Evolutionary conservation across 768 basidiomycete genomes (phyloP).

Genomic region (Epithele typhae): DNA sequence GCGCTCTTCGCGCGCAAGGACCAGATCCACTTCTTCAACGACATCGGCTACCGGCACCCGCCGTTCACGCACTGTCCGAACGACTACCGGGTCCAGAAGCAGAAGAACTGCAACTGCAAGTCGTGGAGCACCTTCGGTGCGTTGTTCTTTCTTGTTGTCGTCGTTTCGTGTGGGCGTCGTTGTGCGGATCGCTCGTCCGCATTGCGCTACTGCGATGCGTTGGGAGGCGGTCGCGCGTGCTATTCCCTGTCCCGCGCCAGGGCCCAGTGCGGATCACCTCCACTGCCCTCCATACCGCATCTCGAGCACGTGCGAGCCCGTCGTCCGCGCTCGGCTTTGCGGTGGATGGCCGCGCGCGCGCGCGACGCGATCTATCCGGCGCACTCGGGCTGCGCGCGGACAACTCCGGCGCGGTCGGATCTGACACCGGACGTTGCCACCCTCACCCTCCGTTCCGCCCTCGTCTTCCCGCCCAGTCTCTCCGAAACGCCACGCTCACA

Average conservation of each 20-base stretch:
- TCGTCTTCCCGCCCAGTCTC: too few relatives aligned
- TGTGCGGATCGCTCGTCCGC: too few relatives aligned
- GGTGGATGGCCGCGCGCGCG: background rate
- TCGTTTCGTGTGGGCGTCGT: too few relatives aligned
- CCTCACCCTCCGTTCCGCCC: too few relatives aligned
- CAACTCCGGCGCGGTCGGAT: too few relatives aligned
- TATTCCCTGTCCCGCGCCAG: too few relatives aligned
- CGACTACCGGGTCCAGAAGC: constrained; percentile 30
- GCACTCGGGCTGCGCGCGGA: too few relatives aligned
- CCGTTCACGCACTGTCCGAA: constrained; percentile 51
- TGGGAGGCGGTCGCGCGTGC: too few relatives aligned
- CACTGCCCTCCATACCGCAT: background rate
- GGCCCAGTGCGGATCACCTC: too few relatives aligned
- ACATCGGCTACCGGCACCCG: constrained; percentile 63
- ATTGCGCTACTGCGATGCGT: too few relatives aligned
- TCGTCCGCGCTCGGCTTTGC: background rate
- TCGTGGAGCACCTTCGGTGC: constrained; percentile 52
- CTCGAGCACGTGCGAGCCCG: background rate
- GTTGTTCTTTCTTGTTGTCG: constrained; percentile 14
- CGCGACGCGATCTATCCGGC: background rate
- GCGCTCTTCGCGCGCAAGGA: constrained; percentile 45
- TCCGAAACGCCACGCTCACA: background rate
- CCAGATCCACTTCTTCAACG: constrained; percentile 70
- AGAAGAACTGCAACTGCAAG: constrained; percentile 47
- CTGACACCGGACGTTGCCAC: too few relatives aligned